phyloP scores from a whole-genome alignment of 2,329 filamentous ascomycete genomes.

The Stylonectria norvegica region DNA sequence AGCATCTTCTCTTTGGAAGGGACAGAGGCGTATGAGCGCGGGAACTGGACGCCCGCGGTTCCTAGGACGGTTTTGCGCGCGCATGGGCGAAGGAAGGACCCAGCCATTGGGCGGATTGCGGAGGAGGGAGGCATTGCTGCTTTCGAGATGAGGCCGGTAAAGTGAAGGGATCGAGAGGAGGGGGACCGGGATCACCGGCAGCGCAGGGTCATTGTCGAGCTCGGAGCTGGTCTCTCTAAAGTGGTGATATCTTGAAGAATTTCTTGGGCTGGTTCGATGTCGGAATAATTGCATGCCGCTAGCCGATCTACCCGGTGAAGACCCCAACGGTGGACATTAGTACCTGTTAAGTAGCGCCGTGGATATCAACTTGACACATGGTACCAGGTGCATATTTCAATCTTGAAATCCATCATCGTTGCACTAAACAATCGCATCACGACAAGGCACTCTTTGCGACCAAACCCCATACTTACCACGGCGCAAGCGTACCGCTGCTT shows the following conservation, averaged over 20 bases:
- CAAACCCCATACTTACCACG: background rate
- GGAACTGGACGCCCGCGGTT: constrained; percentile 19
- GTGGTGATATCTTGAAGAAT: constrained; percentile 18
- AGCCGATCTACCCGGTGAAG: background rate
- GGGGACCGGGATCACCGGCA: constrained; percentile 22
- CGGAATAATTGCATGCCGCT: constrained; percentile 21
- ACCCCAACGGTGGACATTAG: constrained; percentile 1
- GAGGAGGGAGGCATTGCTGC: constrained; percentile 17
- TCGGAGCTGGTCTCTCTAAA: constrained; percentile 7
- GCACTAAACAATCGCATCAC: constrained; percentile 5
- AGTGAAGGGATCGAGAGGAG: constrained; percentile 3
- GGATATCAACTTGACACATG: constrained; percentile 9
- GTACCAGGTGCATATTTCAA: constrained; percentile 11
- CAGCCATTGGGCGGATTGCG: constrained; percentile 14
- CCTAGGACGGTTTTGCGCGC: constrained; percentile 17
- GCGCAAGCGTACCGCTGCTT: background rate
- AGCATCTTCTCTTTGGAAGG: constrained; percentile 24
- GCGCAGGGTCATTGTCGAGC: constrained; percentile 25
- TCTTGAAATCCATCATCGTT: constrained; percentile 1
- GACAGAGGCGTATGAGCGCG: constrained; percentile 24
- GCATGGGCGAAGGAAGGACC: constrained; percentile 20
- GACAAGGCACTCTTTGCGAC: constrained; percentile 2
- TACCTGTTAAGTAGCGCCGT: background rate
- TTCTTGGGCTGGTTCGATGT: constrained; percentile 24
- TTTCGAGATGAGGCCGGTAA: background rate